Evolutionary conservation across 2,329 filamentous ascomycete genomes (phyloP), one percentile per base, ranked within the genome.

Genomic region (Sporothrix brasiliensis): DNA sequence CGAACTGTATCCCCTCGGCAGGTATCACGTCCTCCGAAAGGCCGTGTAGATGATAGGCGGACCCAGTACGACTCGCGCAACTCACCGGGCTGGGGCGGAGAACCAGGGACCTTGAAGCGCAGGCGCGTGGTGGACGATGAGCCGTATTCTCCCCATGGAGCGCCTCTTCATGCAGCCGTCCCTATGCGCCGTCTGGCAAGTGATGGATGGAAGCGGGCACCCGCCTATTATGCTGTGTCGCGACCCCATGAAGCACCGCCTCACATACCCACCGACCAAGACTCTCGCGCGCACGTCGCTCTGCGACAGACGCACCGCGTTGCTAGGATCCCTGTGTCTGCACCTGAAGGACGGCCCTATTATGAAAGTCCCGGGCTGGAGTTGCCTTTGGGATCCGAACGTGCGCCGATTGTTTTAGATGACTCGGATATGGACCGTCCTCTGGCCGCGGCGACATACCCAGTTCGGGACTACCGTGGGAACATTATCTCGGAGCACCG

Each of bases 1-100:
- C 74, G 74, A 6, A 66, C 70, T 9, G 44, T 75, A 44, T 68
- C 73, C 1, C 71, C 71, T n/a, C 44, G 54, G 11, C 70, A 66
- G 14, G 39, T 34, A 30, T 68, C 71, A 13, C 68, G 69, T 30
- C 61, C 63, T 3, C 52, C 56, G 13, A 58, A 65, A 16, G 54
- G 63, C 3, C 24, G 47, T 24, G 30, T 27, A 13, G 60, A 49
- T 10, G 54, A 52, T n/a, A 34, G 19, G 2, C 13, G 47, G 21
- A 13, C 41, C 0, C 50, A 24, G 1, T 47, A 49, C 41, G 52
- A 34, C 2, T 3, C 19, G 21, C 34, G 16, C 44, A 52, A 41
- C 39, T 71, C 70, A 13, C 69, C 69, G 30, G 39, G 16, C n/a
- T 68, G 66, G 72, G 34, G 49, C 27, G 69, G 39, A 7, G 58